These are phyloP conservation scores for Diaporthe eres DNA, from an alignment of 2,329 filamentous ascomycete species.

Conservation along the genomic window DNA sequence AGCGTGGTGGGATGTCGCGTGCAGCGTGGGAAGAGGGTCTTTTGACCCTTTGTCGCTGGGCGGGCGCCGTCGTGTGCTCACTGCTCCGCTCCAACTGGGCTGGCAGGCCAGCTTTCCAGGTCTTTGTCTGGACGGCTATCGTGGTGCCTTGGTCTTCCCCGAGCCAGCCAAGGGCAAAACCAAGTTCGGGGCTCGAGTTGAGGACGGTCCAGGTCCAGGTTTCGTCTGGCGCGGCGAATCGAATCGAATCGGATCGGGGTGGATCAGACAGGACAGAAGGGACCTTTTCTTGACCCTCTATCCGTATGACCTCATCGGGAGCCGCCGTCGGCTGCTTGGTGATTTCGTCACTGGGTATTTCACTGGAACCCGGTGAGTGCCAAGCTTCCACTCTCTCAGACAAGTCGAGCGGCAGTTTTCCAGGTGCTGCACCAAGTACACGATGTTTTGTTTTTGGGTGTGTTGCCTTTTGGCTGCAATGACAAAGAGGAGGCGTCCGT, in stretches of 20 bases:
- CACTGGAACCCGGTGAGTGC: not conserved
- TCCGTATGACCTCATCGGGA: constrained; percentile 32
- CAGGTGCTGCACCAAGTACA: constrained; percentile 1
- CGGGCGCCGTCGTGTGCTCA: constrained; percentile 26
- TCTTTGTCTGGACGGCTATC: constrained; percentile 22
- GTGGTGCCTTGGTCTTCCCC: constrained; percentile 21
- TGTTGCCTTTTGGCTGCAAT: constrained; percentile 1
- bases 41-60: constrained; percentile 26
- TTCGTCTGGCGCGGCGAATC: constrained; percentile 19
- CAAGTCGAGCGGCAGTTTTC: no score
- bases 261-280: constrained; percentile 24
- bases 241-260: constrained; percentile 21
- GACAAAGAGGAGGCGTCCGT: not conserved
- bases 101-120: constrained; percentile 15
- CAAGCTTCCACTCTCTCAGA: not conserved
- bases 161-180: constrained; percentile 7
- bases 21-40: constrained; percentile 9
- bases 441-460: not conserved
- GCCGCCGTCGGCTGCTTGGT: constrained; percentile 9
- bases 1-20: constrained; percentile 32
- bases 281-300: constrained; percentile 7
- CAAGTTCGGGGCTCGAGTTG: constrained; percentile 2
- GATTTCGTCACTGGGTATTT: constrained; percentile 30
- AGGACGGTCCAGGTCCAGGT: not conserved
- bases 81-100: constrained; percentile 13